Evolutionary conservation across 345 rosid species (phyloP), one percentile per base, ranked within the genome.

Genomic region (Lumnitzera littorea): DNA sequence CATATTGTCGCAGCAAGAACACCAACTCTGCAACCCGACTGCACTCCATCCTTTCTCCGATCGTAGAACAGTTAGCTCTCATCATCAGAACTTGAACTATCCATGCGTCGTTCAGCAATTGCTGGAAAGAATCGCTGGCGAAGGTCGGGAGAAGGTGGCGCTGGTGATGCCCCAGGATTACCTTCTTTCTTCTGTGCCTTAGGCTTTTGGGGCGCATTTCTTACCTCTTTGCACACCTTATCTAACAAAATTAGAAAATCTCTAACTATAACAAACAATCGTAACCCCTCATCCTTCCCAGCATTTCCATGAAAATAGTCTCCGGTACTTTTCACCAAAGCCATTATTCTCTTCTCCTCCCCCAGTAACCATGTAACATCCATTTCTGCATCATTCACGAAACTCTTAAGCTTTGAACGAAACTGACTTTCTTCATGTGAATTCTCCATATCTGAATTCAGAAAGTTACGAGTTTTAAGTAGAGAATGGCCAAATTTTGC

Each of bases 251-350:
- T 77, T 80, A 95, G 68, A 68, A 95, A 91, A 74, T 95, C 91
- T 9, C 99, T 77, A 11, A 95, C 85, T 13, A 91, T 73, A 56
- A 64, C 57, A 68, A 95, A 95, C 74, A 95, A 72, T 17, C 92
- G 88, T 55, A 95, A 63, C 29, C 97, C 96, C 65, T 95, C 99
- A 51, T 91, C 95, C 76, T 82, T 91, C 51, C 91, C 92, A 1
- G 96, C 74, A 57, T 95, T 95, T 43, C 99, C 99, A 70, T 95
- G 97, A 82, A 91, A 95, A 65, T 95, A 95, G 65, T 95, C 96
- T 1, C 95, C 96, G 15, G 97, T 83, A 69, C 82, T 84, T 80
- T 88, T 95, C 83, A 91, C 96, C 62, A 95, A 53, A 58, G 81
- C 79, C 86, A 82, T 80, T 58, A 95, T 86, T 68, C 84, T 88